Percentiles rank a stretch among this genome's conserved stretches.
Evolutionary conservation across 2,329 filamentous ascomycete genomes (phyloP).

Genomic region (Aspergillus sp.): DNA sequence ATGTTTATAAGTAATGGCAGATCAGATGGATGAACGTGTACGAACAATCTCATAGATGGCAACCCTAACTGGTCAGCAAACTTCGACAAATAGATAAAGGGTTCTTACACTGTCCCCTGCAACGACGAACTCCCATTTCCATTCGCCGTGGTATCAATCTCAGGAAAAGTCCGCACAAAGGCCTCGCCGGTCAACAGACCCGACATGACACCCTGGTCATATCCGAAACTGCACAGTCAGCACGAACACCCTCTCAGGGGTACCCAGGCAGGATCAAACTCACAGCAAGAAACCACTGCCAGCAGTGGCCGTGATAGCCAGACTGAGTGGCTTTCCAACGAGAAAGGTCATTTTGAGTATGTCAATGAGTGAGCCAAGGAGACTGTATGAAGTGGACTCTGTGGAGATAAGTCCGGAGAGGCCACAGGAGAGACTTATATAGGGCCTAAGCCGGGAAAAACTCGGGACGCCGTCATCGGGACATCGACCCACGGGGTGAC

Average conservation of each 20-base stretch:
- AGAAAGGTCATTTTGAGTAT: conserved; percentile 31
- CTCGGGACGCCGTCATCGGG: conserved; percentile 2
- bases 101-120: conserved; percentile 48
- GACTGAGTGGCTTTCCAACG: conserved; percentile 41
- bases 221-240: conserved; percentile 34
- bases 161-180: conserved; percentile 33
- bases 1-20: neutral
- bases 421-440: conserved; percentile 2
- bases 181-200: conserved; percentile 36
- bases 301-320: conserved; percentile 49
- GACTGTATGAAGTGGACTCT: neutral
- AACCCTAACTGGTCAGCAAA: conserved; percentile 30
- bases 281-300: conserved; percentile 46
- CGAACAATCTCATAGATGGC: conserved; percentile 51
- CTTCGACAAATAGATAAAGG: too few relatives aligned
- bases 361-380: neutral
- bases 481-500: conserved; percentile 13
- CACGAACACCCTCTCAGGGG: conserved; percentile 10
- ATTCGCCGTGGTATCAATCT: conserved; percentile 37
- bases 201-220: conserved; percentile 47
- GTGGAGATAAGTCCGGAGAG: neutral
- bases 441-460: conserved; percentile 5
- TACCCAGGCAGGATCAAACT: conserved; percentile 27
- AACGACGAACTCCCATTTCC: conserved; percentile 47
- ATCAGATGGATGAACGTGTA: neutral